Conservation (phyloP, 805 yeast species). For the Barnettozyma sucrosica region DNA sequence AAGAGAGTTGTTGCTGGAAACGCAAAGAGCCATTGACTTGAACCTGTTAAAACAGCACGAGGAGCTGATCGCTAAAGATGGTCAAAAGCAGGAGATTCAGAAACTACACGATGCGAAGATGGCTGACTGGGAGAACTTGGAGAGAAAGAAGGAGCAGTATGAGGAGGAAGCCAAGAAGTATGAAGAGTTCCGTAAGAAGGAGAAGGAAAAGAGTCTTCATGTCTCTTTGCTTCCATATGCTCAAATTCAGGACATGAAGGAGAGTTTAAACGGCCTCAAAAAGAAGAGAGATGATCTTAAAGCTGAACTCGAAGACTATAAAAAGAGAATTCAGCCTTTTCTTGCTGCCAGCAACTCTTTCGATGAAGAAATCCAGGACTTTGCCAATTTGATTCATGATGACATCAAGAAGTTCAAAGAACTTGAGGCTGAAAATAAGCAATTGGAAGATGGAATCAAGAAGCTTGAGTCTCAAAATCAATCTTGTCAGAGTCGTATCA, state of each 20-base stretch:
- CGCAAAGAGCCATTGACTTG: conserved; percentile 75
- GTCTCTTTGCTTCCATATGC: conserved; percentile 44
- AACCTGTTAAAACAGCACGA: conserved; percentile 53
- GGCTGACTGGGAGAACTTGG: conserved; percentile 28
- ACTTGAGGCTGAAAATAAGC: conserved; percentile 13
- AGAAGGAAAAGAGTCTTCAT: conserved; percentile 41
- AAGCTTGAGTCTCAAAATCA: neutral
- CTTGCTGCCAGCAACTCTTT: conserved; percentile 16
- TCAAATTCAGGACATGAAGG: conserved; percentile 34
- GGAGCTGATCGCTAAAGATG: conserved; percentile 47
- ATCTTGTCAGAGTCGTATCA: neutral
- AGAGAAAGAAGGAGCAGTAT: conserved; percentile 31
- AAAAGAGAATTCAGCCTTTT: conserved; percentile 19
- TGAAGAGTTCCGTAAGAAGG: conserved; percentile 41
- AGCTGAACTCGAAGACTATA: conserved; percentile 25
- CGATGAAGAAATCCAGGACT: conserved; percentile 25
- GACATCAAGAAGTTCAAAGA: conserved; percentile 29
- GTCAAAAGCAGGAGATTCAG: conserved; percentile 32
- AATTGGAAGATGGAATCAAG: neutral
- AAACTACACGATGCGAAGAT: conserved; percentile 31
- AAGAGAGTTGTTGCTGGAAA: conserved; percentile 65
- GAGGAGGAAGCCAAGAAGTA: conserved; percentile 44
- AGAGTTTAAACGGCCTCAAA: conserved; percentile 18
- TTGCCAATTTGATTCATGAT: conserved; percentile 24
- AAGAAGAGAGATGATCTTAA: conserved; percentile 25